Evolutionary conservation across 192 early-diverging fungal species (phyloP).

Genomic region (Phycomyces blakesleeanus): DNA sequence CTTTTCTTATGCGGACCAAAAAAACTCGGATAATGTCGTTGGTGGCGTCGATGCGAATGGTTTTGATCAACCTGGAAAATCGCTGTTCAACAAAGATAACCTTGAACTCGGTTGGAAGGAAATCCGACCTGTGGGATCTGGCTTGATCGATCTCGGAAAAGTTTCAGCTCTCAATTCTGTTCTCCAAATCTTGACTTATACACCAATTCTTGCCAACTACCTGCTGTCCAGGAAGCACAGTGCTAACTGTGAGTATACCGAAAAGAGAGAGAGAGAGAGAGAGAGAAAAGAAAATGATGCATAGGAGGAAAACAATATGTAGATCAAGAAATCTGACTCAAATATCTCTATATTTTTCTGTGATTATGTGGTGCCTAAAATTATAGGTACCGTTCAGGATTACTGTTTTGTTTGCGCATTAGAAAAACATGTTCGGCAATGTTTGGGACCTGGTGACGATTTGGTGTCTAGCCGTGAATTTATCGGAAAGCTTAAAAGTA

Average conservation of each 20-base stretch:
- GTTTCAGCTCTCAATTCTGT: slow-evolving; percentile 76
- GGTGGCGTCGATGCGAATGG: slow-evolving; percentile 56
- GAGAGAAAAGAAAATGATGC: too few species aligned
- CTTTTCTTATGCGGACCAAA: neutral
- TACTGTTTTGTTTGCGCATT: slow-evolving; percentile 78
- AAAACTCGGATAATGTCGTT: neutral
- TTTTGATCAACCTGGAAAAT: slow-evolving; percentile 51
- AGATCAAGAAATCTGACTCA: neutral
- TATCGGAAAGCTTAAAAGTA: slow-evolving; percentile 63
- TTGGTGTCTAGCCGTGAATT: slow-evolving; percentile 52
- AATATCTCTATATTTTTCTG: neutral
- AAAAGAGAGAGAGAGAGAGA: too few species aligned
- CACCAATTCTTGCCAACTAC: slow-evolving; percentile 67
- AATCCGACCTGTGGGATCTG: slow-evolving; percentile 62
- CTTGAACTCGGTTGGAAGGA: slow-evolving; percentile 55
- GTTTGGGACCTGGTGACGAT: slow-evolving; percentile 30
- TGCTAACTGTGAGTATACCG: slow-evolving; percentile 58
- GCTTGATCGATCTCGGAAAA: slow-evolving; percentile 68
- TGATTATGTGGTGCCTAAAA: neutral
- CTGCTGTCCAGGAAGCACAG: slow-evolving; percentile 62
- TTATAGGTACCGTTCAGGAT: slow-evolving; percentile 40
- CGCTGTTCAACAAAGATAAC: slow-evolving; percentile 58
- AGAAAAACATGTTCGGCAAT: slow-evolving; percentile 59
- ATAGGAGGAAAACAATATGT: neutral
- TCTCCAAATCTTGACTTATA: slow-evolving; percentile 73